Conservation (phyloP, 2,329 filamentous ascomycete species). For the Aureobasidium sp. region DNA sequence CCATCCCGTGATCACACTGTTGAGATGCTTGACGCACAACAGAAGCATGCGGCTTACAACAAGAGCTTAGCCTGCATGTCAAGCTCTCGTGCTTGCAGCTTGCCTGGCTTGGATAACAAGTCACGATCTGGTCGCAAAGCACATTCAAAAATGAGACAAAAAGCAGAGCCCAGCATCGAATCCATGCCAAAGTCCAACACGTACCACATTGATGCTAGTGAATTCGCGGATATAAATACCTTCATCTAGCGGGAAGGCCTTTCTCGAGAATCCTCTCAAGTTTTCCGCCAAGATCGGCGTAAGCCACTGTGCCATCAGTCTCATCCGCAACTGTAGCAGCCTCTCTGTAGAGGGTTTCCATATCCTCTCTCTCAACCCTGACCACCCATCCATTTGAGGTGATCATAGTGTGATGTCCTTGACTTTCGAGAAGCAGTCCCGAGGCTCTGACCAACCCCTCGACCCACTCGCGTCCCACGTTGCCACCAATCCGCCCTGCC, state of each 20-base stretch:
- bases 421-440: conserved; percentile 25
- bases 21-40: not conserved
- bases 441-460: conserved; percentile 33
- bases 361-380: conserved; percentile 28
- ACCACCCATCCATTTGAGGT: conserved; percentile 37
- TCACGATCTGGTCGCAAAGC: no score
- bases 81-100: not conserved
- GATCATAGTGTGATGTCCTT: conserved; percentile 28
- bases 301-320: not conserved
- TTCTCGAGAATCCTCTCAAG: not conserved
- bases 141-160: no score
- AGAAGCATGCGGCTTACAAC: not conserved
- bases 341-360: conserved; percentile 31
- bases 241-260: not conserved
- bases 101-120: not conserved
- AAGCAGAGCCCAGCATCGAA: no score
- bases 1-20: not conserved
- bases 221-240: no score
- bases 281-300: not conserved
- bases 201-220: no score
- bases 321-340: conserved; percentile 13
- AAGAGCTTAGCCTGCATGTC: not conserved
- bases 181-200: no score
- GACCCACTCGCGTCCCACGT: conserved; percentile 32
- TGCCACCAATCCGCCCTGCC: conserved; percentile 32